Base-by-base conservation (phyloP, 805 yeast genomes). In the Metschnikowia cubensis region DNA sequence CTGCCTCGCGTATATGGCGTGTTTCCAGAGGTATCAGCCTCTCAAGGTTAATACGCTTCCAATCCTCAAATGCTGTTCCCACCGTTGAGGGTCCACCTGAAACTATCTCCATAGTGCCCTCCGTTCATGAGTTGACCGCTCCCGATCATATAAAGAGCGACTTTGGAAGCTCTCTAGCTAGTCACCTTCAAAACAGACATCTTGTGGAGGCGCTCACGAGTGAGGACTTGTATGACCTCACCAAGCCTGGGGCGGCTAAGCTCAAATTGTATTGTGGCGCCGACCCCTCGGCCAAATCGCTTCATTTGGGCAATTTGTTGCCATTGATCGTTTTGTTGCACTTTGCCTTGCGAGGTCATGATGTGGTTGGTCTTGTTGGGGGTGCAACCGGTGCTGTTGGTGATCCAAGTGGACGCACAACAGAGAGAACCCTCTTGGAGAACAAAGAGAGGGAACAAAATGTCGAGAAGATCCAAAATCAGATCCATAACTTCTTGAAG, bases 311-410 rank as follows among this genome's bases (percentile, higher is more conserved):
- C 2, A 94, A 94, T 60, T 69, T 94, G 47, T 72, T 94, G 32
- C 99, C 99, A 0, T 68, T 94, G 55, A 81, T 94, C 84, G 81
- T 89, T 1, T 69, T 92, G 41, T 70, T 94, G 40, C 97, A 94
- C 66, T 90, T 90, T 66, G 82, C 82, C 54, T 68, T 90, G 32
- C 73, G 94, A 33, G 99, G 99, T 1, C 96, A 90, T 64, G 79
- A 80, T 52, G 81, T 89, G n/a, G 81, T 84, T 6, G 89, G 92
- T 0, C 66, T 92, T 6, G 90, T 94, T 15, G 96, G 96, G 17
- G 96, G 96, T 21, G 99, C 98, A 5, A 94, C 99, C 0, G 98
- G 97, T 7, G 79, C 80, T 11, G 96, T 94, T 1, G 99, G 99
- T 6, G 99, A 94, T 66, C 99, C 99, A 6, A 88, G 96, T 47